Evolutionary conservation across 257 asterid genomes (phyloP).

Genomic region (Agastache rugosa): DNA sequence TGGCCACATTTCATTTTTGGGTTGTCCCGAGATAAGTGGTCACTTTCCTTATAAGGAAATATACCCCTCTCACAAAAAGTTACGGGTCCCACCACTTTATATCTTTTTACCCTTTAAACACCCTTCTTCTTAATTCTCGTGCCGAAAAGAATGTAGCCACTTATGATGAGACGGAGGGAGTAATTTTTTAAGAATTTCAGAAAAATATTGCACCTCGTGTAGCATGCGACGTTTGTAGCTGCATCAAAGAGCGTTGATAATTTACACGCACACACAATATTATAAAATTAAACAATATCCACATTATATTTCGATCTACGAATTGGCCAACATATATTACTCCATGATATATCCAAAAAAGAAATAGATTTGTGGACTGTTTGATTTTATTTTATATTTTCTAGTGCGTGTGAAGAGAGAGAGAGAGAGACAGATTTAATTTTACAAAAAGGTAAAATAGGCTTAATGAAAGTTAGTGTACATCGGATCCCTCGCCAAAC

Average conservation of each 20-base stretch:
- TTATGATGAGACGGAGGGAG: no score
- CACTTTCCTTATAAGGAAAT: no score
- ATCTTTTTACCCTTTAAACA: no score
- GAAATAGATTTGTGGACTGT: not conserved
- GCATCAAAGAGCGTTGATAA: constrained; percentile 33
- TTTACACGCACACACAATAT: not conserved
- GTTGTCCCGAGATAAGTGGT: no score
- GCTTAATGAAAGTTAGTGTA: constrained; percentile 50
- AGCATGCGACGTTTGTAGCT: constrained; percentile 39
- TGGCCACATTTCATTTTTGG: no score
- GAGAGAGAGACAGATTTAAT: constrained; percentile 33
- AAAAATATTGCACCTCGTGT: not conserved
- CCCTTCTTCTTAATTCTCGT: no score
- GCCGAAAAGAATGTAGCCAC: no score
- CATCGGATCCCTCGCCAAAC: constrained; percentile 66
- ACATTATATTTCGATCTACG: not conserved
- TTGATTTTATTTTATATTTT: not conserved
- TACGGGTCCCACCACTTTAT: no score
- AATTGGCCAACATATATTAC: not conserved
- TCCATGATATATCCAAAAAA: constrained; percentile 11
- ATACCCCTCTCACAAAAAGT: no score
- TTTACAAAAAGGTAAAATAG: constrained; percentile 34
- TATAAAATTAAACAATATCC: not conserved
- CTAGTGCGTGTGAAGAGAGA: constrained; percentile 19
- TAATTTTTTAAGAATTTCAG: no score